Conservation (phyloP, 768 basidiomycete species). For the Trametes sanguinea region DNA sequence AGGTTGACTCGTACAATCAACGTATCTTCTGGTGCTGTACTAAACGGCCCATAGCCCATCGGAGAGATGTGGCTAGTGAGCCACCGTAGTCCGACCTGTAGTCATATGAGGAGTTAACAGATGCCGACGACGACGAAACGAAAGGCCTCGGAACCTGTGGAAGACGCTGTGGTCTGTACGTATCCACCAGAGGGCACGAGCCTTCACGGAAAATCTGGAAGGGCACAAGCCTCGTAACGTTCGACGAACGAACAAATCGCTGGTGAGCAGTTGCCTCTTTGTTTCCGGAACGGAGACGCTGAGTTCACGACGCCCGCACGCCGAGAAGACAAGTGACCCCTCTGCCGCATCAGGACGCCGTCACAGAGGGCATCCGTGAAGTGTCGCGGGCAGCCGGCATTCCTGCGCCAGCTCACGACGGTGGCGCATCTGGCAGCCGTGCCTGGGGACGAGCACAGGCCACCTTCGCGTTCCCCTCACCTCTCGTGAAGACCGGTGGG, state of each 20-base stretch:
- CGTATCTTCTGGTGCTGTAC: too few relatives aligned
- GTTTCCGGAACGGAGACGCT: neutral
- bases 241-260: too few relatives aligned
- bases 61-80: too few relatives aligned
- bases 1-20: too few relatives aligned
- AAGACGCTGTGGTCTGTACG: neutral
- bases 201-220: neutral
- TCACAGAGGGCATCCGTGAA: neutral
- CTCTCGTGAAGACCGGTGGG: neutral
- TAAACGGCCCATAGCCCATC: too few relatives aligned
- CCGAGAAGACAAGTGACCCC: constrained; percentile 1
- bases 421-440: neutral
- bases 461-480: constrained; percentile 4
- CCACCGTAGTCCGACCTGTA: too few relatives aligned
- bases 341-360: neutral
- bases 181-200: neutral
- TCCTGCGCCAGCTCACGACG: neutral
- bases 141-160: too few relatives aligned
- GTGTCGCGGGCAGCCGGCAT: neutral
- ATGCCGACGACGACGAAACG: too few relatives aligned
- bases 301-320: neutral
- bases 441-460: neutral
- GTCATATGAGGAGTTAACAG: too few relatives aligned
- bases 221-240: neutral
- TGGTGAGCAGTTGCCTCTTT: neutral